phyloP scores from a whole-genome alignment of 2,329 filamentous ascomycete genomes.

The Aspergillus candidus region DNA sequence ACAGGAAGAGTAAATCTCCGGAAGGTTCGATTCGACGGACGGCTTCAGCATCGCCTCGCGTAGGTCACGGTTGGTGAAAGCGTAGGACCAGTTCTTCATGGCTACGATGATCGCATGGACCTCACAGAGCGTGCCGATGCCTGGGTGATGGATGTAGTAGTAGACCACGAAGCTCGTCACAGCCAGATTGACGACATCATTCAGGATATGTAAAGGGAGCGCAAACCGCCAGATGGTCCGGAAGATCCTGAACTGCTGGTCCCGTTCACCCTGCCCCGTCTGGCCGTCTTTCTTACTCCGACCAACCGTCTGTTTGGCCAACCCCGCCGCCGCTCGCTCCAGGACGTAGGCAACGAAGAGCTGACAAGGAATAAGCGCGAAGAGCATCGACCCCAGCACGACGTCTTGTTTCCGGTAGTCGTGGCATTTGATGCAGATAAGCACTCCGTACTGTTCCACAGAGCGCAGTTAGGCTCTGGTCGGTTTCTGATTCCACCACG shows the following conservation, averaged over 20 bases:
- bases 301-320: conserved; percentile 64
- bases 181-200: conserved; percentile 72
- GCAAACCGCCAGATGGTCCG: conserved; percentile 72
- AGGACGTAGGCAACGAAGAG: conserved; percentile 86
- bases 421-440: conserved; percentile 87
- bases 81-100: conserved; percentile 93
- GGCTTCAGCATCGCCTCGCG: conserved; percentile 85
- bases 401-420: conserved; percentile 77
- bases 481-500: neutral
- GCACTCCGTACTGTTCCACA: conserved; percentile 69
- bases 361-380: conserved; percentile 83
- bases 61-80: conserved; percentile 91
- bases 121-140: conserved; percentile 86
- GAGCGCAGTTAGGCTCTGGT: neutral
- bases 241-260: conserved; percentile 51
- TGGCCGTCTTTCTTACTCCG: conserved; percentile 50
- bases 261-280: conserved; percentile 54
- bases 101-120: conserved; percentile 91
- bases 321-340: conserved; percentile 72
- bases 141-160: conserved; percentile 82
- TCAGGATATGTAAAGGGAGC: conserved; percentile 73
- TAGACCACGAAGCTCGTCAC: conserved; percentile 84
- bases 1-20: conserved; percentile 73
- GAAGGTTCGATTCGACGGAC: conserved; percentile 60
- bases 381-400: conserved; percentile 68